Evolutionary conservation across 768 basidiomycete genomes (phyloP).

Genomic region (Cystobasidium tubakii): DNA sequence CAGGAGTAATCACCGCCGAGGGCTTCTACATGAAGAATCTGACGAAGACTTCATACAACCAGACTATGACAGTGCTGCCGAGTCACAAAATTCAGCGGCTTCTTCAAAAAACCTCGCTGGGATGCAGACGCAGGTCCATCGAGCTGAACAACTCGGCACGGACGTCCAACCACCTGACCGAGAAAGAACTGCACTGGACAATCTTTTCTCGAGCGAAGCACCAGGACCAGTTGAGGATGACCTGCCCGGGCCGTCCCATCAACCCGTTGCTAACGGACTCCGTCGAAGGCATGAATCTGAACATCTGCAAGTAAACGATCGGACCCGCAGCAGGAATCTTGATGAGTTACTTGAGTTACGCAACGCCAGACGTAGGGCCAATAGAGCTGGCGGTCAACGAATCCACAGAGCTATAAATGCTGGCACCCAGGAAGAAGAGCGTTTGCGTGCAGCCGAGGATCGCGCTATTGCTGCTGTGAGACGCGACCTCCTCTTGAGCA

Average conservation of each 20-base stretch:
- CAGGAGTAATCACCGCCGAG: neutral
- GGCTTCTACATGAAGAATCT: neutral
- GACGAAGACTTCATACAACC: neutral
- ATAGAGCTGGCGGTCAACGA: neutral
- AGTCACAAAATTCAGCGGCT: no score
- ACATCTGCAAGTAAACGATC: neutral
- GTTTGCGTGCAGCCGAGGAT: neutral
- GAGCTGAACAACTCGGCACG: neutral
- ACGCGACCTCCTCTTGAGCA: neutral
- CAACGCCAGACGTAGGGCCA: neutral
- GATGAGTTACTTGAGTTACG: neutral
- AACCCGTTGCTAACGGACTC: neutral
- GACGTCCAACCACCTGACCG: neutral
- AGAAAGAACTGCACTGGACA: neutral
- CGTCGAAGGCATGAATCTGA: neutral
- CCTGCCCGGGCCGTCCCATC: neutral
- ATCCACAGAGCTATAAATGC: neutral
- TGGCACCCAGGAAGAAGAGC: neutral
- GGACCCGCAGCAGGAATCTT: neutral
- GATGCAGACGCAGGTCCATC: neutral
- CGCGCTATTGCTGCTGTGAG: neutral
- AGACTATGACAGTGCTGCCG: neutral
- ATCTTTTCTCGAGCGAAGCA: neutral
- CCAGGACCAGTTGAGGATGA: neutral
- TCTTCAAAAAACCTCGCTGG: neutral